Percentiles rank a stretch among this genome's conserved stretches.
Evolutionary conservation across 805 yeast genomes (phyloP).

Genomic region (Candida krabiensis): DNA sequence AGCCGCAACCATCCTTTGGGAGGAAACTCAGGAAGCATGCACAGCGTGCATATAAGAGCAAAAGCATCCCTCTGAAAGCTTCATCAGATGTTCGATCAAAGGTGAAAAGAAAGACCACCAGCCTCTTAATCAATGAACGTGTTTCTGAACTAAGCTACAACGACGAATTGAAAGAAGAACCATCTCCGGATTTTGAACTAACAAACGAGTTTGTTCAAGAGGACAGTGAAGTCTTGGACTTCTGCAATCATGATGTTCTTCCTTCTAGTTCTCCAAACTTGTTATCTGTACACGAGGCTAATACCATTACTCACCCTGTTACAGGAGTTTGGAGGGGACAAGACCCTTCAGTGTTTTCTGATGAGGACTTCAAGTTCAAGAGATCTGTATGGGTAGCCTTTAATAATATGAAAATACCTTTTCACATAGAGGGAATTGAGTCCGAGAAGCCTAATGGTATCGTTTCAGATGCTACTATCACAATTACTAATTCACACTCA

Average conservation of each 20-base stretch:
- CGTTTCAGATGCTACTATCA: conserved; percentile 13
- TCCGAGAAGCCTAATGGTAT: neutral
- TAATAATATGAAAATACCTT: conserved; percentile 12
- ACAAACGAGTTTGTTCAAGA: conserved; percentile 9
- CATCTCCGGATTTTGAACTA: conserved; percentile 14
- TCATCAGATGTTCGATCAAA: neutral
- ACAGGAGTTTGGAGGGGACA: neutral
- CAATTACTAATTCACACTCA: conserved; percentile 9
- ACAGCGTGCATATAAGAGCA: no score
- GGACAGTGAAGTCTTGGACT: neutral
- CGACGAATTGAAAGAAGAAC: conserved; percentile 5
- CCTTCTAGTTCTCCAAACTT: no score
- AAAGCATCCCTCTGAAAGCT: neutral
- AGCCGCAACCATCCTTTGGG: neutral
- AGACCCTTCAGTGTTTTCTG: neutral
- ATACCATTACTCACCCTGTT: neutral
- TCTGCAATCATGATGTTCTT: no score
- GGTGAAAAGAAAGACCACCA: conserved; percentile 5
- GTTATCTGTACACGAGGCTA: no score
- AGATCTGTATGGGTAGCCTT: conserved; percentile 16
- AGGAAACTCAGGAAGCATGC: neutral
- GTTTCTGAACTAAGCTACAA: neutral
- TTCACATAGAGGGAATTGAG: conserved; percentile 7
- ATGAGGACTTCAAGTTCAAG: conserved; percentile 8
- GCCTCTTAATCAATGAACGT: no score